phyloP scores from a whole-genome alignment of 2,329 filamentous ascomycete species.

The Bertia moriformis region DNA sequence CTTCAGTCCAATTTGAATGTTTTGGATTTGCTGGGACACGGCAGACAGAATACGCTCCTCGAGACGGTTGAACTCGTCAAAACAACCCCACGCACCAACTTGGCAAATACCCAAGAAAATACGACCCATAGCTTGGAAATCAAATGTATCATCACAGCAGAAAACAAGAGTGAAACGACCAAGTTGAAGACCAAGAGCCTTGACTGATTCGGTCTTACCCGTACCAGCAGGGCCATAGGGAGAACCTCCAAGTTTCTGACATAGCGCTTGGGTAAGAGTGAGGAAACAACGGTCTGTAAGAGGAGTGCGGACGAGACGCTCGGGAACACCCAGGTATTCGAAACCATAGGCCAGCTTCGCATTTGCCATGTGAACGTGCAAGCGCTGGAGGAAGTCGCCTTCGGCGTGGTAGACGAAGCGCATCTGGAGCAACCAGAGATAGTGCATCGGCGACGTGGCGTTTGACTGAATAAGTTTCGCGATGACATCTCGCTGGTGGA shows the following conservation, averaged over 20 bases:
- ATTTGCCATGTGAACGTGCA: conserved; percentile 93
- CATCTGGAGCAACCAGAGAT: conserved; percentile 93
- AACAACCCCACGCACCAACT: conserved; percentile 98
- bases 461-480: conserved; percentile 67
- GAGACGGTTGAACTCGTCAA: conserved; percentile 98
- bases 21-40: conserved; percentile 97
- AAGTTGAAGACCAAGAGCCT: conserved; percentile 88
- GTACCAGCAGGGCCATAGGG: conserved; percentile 96
- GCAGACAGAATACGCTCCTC: conserved; percentile 95
- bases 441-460: conserved; percentile 64
- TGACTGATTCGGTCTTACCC: conserved; percentile 97
- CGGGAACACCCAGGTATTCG: conserved; percentile 91
- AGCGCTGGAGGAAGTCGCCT: conserved; percentile 66
- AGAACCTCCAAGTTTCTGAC: conserved; percentile 87
- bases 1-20: conserved; percentile 91
- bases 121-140: conserved; percentile 98
- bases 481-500: conserved; percentile 89
- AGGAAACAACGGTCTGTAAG: conserved; percentile 97
- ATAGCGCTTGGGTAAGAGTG: conserved; percentile 88
- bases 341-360: conserved; percentile 91
- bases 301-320: conserved; percentile 88
- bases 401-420: conserved; percentile 78
- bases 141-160: conserved; percentile 98
- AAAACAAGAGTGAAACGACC: conserved; percentile 97
- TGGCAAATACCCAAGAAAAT: conserved; percentile 99